A percentile compares a stretch with the other conserved stretches of the same genome.
Conservation (phyloP, 2,329 filamentous ascomycete genomes). For the Grosmannia clavigera region DNA sequence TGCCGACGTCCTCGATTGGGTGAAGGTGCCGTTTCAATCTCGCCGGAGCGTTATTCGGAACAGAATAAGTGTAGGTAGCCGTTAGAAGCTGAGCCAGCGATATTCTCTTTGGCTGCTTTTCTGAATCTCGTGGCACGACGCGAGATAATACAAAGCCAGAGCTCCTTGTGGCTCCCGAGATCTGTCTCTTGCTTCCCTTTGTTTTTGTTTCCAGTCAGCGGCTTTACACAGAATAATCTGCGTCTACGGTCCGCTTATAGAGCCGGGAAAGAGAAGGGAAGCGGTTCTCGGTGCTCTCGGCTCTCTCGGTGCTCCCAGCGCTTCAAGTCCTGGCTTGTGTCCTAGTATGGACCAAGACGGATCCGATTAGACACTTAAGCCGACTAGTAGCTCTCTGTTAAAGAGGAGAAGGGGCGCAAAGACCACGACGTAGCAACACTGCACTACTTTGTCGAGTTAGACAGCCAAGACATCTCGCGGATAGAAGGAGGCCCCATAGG, state of each 20-base stretch:
- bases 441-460: neutral
- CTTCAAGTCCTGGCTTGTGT: neutral
- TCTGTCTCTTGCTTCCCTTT: neutral
- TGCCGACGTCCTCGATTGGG: neutral
- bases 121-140: neutral
- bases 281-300: neutral
- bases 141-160: neutral
- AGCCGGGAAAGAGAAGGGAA: neutral
- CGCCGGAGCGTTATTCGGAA: neutral
- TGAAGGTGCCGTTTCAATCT: neutral
- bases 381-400: neutral
- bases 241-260: neutral
- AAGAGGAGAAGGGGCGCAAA: neutral
- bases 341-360: neutral
- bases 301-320: neutral
- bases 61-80: neutral
- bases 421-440: neutral
- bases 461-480: neutral
- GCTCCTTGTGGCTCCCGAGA: neutral
- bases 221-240: neutral
- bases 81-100: neutral
- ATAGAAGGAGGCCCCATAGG: neutral
- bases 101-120: neutral
- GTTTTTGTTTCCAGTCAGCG: neutral
- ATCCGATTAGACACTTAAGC: neutral